Percentiles rank a stretch among this genome's conserved stretches.
phyloP scores from a whole-genome alignment of 2,329 filamentous ascomycete genomes.

The Sarocladium brachiariae region DNA sequence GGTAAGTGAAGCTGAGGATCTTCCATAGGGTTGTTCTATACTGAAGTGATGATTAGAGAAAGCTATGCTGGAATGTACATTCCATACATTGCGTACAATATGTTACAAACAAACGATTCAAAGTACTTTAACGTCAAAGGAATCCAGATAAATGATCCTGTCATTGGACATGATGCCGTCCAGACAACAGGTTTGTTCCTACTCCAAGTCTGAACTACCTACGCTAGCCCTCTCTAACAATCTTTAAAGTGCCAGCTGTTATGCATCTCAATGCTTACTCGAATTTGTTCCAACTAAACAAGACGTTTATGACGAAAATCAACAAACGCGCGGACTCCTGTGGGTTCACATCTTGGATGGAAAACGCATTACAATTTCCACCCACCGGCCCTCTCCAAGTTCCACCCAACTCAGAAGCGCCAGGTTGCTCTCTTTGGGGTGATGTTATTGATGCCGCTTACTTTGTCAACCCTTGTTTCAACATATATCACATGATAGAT shows the following conservation, averaged over 20 bases:
- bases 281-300: conserved; percentile 57
- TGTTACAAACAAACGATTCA: conserved; percentile 60
- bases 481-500: conserved; percentile 66
- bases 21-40: not conserved
- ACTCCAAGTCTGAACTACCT: not conserved
- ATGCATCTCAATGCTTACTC: conserved; percentile 56
- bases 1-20: conserved; percentile 21
- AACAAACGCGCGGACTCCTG: conserved; percentile 47
- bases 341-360: conserved; percentile 54
- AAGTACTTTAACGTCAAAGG: conserved; percentile 61
- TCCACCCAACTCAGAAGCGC: conserved; percentile 27
- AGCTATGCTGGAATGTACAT: conserved; percentile 63
- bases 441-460: conserved; percentile 47
- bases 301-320: conserved; percentile 46
- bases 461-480: conserved; percentile 68
- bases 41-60: conserved; percentile 26
- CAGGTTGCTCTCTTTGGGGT: conserved; percentile 52
- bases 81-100: conserved; percentile 66
- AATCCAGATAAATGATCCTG: conserved; percentile 68
- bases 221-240: not conserved
- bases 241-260: conserved; percentile 35
- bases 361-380: conserved; percentile 61
- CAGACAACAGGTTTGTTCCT: conserved; percentile 20
- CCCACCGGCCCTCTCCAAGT: conserved; percentile 50
- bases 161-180: conserved; percentile 44